A percentile compares a stretch with the other conserved stretches of the same genome.
Evolutionary conservation across 106 monocot species (phyloP).

Genomic region (Amphibolis antarctica): DNA sequence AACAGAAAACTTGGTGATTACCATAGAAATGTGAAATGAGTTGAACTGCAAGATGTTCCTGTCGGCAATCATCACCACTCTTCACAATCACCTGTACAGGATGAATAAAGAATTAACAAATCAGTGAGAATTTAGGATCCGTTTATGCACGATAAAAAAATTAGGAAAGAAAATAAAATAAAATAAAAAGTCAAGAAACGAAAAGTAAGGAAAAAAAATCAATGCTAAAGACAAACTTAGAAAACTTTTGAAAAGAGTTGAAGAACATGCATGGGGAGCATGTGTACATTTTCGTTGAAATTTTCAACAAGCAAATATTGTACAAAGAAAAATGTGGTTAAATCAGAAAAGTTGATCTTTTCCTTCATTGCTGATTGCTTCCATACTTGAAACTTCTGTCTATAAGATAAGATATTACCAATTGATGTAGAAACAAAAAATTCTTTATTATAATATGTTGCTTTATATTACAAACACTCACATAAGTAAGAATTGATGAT

Average conservation of each 20-base stretch:
- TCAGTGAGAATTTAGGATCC: neutral
- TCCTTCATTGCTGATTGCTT: neutral
- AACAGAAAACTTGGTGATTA: slow-evolving; percentile 9
- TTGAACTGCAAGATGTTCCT: slow-evolving; percentile 95
- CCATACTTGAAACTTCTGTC: neutral
- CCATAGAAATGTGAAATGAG: slow-evolving; percentile 99
- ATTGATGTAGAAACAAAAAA: neutral
- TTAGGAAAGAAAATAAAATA: no score
- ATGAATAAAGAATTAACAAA: slow-evolving; percentile 3
- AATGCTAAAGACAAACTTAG: neutral
- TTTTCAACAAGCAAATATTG: neutral
- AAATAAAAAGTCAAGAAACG: no score
- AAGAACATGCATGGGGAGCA: neutral
- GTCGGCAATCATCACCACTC: slow-evolving; percentile 99
- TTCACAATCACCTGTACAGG: slow-evolving; percentile 82
- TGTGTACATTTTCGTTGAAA: neutral
- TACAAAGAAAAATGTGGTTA: neutral
- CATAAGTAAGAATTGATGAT: no score
- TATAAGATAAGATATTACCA: neutral
- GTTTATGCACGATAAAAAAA: no score
- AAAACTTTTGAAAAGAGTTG: neutral
- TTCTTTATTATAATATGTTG: no score
- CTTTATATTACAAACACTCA: no score
- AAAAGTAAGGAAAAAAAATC: no score
- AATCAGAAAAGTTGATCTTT: neutral